Conservation (phyloP, 169 alveolate species). For the Cryptosporidium parvum region DNA sequence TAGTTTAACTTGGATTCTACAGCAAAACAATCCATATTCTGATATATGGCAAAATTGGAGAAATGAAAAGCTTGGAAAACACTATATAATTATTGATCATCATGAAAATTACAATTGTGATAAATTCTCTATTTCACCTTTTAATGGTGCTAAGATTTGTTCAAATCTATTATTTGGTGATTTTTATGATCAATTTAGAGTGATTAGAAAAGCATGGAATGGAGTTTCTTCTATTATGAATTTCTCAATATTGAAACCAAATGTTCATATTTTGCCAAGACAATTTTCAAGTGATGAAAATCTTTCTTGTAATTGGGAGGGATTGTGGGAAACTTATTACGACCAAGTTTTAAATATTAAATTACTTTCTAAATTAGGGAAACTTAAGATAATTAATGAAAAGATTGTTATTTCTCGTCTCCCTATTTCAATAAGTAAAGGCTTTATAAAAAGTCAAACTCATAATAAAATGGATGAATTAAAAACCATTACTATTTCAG, state of each 20-base stretch:
- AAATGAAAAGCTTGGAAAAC: slow-evolving; percentile 10
- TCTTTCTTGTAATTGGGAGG: slow-evolving; percentile 45
- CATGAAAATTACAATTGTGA: background rate
- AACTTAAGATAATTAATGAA: slow-evolving; percentile 20
- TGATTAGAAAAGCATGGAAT: slow-evolving; percentile 59
- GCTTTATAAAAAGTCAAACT: background rate
- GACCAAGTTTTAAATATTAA: background rate
- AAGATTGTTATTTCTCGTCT: slow-evolving; percentile 29
- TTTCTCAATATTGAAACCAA: slow-evolving; percentile 29
- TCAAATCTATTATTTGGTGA: slow-evolving; percentile 3
- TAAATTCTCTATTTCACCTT: slow-evolving; percentile 6
- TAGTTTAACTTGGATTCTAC: slow-evolving; percentile 50
- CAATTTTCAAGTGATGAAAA: slow-evolving; percentile 14
- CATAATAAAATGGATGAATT: background rate
- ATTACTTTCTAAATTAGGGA: slow-evolving; percentile 18
- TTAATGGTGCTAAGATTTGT: slow-evolving; percentile 3
- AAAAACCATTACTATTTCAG: slow-evolving; percentile 21
- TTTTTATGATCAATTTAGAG: slow-evolving; percentile 3
- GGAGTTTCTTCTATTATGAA: slow-evolving; percentile 52
- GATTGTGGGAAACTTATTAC: slow-evolving; percentile 42
- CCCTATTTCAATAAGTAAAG: slow-evolving; percentile 16
- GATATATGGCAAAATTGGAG: slow-evolving; percentile 32
- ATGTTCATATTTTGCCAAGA: slow-evolving; percentile 27
- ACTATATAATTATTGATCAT: slow-evolving; percentile 13
- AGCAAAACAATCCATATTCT: slow-evolving; percentile 12